These are phyloP conservation scores for Gnomoniopsis smithogilvyi DNA, from an alignment of 2,329 filamentous ascomycete species.

Conservation along the genomic window DNA sequence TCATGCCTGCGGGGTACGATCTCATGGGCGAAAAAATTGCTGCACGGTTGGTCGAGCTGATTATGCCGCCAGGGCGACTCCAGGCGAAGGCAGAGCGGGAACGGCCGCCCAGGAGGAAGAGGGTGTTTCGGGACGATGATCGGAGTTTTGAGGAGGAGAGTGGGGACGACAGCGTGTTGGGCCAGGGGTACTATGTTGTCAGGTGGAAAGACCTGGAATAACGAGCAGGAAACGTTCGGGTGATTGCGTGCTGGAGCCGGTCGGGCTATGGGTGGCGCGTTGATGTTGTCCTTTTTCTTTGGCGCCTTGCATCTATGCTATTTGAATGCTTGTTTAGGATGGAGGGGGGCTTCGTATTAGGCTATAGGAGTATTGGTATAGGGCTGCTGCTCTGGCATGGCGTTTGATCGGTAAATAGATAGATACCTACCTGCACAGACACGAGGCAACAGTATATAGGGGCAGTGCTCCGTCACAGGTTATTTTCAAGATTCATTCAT, in stretches of 20 bases:
- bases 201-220: conserved; percentile 49
- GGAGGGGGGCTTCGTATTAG: neutral
- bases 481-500: neutral
- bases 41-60: conserved; percentile 46
- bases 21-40: conserved; percentile 58
- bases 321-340: neutral
- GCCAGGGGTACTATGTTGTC: conserved; percentile 53
- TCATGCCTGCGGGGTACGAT: conserved; percentile 57
- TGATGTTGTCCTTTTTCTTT: neutral
- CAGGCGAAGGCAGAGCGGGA: conserved; percentile 30
- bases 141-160: conserved; percentile 47
- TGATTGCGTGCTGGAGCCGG: neutral
- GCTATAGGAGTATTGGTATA: neutral
- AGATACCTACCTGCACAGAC: neutral
- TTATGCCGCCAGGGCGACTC: conserved; percentile 30
- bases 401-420: neutral
- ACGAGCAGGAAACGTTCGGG: conserved; percentile 11
- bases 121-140: conserved; percentile 35
- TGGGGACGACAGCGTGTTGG: conserved; percentile 42
- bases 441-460: neutral
- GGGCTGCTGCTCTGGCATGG: neutral
- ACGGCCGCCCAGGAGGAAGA: conserved; percentile 22
- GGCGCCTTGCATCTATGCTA: neutral
- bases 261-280: neutral
- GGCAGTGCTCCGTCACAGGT: neutral